Base-by-base conservation (phyloP, 2,329 filamentous ascomycete genomes). In the Fonsecaea pedrosoi region DNA sequence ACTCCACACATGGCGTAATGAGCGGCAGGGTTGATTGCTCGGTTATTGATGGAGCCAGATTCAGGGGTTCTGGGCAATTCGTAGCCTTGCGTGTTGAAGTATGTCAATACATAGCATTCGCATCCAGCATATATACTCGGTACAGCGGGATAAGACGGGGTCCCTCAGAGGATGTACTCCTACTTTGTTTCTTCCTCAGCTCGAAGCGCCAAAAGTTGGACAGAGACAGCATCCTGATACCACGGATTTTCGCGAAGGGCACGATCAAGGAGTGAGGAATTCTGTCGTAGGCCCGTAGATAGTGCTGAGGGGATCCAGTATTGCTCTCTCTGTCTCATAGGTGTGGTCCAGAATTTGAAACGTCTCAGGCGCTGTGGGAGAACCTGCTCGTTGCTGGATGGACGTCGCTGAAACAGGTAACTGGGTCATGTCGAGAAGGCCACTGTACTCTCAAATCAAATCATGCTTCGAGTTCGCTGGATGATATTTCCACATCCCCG, bases 11-110 rank as follows among this genome's bases (percentile, higher is more conserved):
- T 40, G 13, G 9, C 32, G 12, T 18, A 34, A 38, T 18, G 32
- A 34, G 7, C 13, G 15, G 3, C 25, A 18, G 15, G 2, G 42
- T 25, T 61, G 42, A 42, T 42, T 42, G 59, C 32, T 25, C 45
- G 25, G 59, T 18, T 6, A 38, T n/a, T 12, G 50, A 21, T 9
- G 45, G 32, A 34, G 32, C 37, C n/a, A 60, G 57, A 21, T 18
- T 18, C 38, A 35, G 32, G 34, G 45, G 42, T 54, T 54, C 32
- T 30, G 30, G 50, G 59, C 45, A 61, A 48, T 25, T 53, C 48
- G 21, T 38, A 61, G 59, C 59, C 59, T 61, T 61, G 59, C 48
- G 13, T 30, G 58, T 15, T 9, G 32, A 21, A 32, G 15, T 10
- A n/a, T 54, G 50, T 8, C 10, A 7, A 37, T 15, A 8, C 12